phyloP scores from a whole-genome alignment of 2,329 filamentous ascomycete species.

The Stagonosporopsis rhizophila region DNA sequence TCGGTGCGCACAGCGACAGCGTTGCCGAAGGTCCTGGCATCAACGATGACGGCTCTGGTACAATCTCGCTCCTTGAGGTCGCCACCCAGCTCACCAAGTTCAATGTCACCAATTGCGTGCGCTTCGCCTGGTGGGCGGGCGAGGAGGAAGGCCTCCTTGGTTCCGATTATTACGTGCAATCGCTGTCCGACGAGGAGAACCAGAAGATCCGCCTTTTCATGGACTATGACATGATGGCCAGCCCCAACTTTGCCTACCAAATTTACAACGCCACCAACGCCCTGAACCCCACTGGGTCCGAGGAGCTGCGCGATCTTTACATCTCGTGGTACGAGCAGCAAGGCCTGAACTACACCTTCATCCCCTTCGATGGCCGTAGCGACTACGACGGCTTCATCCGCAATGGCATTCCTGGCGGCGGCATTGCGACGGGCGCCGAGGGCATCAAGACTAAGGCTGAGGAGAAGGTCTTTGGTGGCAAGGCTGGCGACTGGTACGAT shows the following conservation, averaged over 20 bases:
- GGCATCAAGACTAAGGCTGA: slow-evolving; percentile 51
- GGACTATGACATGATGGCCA: slow-evolving; percentile 55
- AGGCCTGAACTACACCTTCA: slow-evolving; percentile 48
- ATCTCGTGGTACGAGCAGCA: slow-evolving; percentile 48
- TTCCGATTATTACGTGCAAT: slow-evolving; percentile 49
- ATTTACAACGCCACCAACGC: slow-evolving; percentile 52
- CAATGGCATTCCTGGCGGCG: slow-evolving; percentile 50
- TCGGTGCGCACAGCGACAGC: slow-evolving; percentile 52
- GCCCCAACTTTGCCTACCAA: slow-evolving; percentile 50
- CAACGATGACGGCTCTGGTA: slow-evolving; percentile 52
- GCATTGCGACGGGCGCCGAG: slow-evolving; percentile 52
- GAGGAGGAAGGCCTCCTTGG: slow-evolving; percentile 53
- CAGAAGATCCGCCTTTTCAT: slow-evolving; percentile 52
- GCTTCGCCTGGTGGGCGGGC: slow-evolving; percentile 51
- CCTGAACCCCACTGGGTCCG: slow-evolving; percentile 46
- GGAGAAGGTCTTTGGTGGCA: slow-evolving; percentile 47
- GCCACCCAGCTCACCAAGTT: slow-evolving; percentile 50
- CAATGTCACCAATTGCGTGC: slow-evolving; percentile 49
- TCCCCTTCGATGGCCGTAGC: slow-evolving; percentile 51
- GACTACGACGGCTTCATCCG: slow-evolving; percentile 53
- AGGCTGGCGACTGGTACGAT: slow-evolving; percentile 50
- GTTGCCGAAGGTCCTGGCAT: slow-evolving; percentile 52
- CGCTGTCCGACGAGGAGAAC: slow-evolving; percentile 45
- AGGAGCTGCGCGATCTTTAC: slow-evolving; percentile 48
- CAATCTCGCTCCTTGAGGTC: slow-evolving; percentile 50